Percentiles rank a stretch among this genome's conserved stretches.
These are phyloP conservation scores for Cadophora malorum DNA, from an alignment of 2,329 filamentous ascomycete species.

Conservation along the genomic window DNA sequence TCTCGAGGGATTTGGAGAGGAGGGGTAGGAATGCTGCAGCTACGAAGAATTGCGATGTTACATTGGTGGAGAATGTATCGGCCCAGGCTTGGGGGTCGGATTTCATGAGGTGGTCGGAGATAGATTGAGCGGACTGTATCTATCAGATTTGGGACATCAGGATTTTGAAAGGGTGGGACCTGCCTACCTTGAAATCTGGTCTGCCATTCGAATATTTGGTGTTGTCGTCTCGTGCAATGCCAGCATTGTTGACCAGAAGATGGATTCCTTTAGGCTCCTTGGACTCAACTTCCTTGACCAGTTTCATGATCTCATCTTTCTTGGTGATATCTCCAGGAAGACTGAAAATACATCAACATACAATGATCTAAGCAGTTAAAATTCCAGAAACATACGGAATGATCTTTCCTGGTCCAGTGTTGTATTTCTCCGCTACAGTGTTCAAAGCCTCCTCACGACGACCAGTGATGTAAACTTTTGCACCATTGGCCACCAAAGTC, in stretches of 20 bases:
- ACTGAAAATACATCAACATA: slow-evolving; percentile 7
- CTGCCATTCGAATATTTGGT: slow-evolving; percentile 56
- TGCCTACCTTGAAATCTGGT: slow-evolving; percentile 53
- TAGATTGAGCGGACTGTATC: slow-evolving; percentile 48
- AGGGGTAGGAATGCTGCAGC: slow-evolving; percentile 66
- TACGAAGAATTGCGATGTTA: slow-evolving; percentile 67
- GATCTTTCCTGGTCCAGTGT: slow-evolving; percentile 51
- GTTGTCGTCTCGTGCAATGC: slow-evolving; percentile 59
- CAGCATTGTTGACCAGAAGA: slow-evolving; percentile 63
- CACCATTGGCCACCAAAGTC: slow-evolving; percentile 42
- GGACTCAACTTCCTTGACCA: slow-evolving; percentile 58
- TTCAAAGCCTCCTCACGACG: slow-evolving; percentile 39
- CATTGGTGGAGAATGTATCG: slow-evolving; percentile 75
- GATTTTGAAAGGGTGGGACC: neutral
- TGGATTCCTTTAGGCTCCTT: slow-evolving; percentile 63
- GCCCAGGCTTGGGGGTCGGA: slow-evolving; percentile 66
- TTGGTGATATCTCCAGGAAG: slow-evolving; percentile 62
- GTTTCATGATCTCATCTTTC: slow-evolving; percentile 60
- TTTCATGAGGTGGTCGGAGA: slow-evolving; percentile 57
- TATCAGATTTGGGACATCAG: neutral
- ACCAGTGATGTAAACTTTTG: slow-evolving; percentile 42
- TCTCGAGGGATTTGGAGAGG: slow-evolving; percentile 54
- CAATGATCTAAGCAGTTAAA: neutral
- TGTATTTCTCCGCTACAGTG: slow-evolving; percentile 53
- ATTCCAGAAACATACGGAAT: slow-evolving; percentile 39